Base-by-base conservation (phyloP, 768 basidiomycete genomes). In the Pleurotus eryngii region DNA sequence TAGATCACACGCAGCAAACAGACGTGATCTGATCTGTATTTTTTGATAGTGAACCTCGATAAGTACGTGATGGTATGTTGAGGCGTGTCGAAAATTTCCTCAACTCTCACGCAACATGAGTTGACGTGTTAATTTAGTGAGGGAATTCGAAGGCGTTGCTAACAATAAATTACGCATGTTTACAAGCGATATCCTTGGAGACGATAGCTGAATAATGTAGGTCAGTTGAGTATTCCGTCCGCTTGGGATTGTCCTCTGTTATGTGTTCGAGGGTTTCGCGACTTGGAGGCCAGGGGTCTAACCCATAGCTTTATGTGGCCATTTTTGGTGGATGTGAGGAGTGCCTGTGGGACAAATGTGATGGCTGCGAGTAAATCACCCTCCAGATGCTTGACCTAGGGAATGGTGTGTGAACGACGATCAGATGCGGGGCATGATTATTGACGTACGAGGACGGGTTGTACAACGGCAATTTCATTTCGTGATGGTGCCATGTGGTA, bases 401-500 rank as follows among this genome's bases (percentile, higher is more conserved):
- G 22, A 22, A n/a, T 45, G 7, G 22, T 47, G 43, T 48, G 15
- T 37, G 46, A 60, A 22, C 63, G 38, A 37, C 27, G 8, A 55
- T 26, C 17, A 40, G 30, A 20, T 17, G 22, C 27, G 2, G 46
- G 7, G 12, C 17, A n/a, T 27, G 26, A 17, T 18, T 3, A 43
- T 22, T 11, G 37, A 77, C 82, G 63, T 64, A 94, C 92, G 61
- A 96, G 72, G 39, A 96, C 92, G 20, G 95, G 94, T 65, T 96
- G 95, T 2, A 97, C 85, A 24, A 90, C 82, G 4, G 94, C 88
- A 8, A 96, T 86, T 62, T 97, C 95, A 61, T 89, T 94, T 20
- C 94, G 79, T 2, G 92, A 90, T 2, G 95, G 95, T 3, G 96
- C 91, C 22, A 91, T 84, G 63, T 98, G 96, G 63, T 87, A 95